Base-by-base conservation (phyloP, 2,329 filamentous ascomycete species). In the Lecanoromycetidae sp. region DNA sequence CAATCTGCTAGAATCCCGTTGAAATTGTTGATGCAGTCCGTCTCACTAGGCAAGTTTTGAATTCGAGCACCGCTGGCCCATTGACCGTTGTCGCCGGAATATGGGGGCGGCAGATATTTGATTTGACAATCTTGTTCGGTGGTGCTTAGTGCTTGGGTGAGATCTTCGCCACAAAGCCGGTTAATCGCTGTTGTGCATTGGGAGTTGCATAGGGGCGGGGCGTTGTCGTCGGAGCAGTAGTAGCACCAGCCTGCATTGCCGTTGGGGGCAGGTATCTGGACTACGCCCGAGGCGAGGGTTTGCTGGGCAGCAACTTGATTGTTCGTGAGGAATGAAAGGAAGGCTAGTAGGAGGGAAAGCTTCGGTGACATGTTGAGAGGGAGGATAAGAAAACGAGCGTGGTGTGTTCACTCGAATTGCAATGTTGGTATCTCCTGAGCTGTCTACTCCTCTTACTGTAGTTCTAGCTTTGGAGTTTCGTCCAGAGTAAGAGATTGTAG, bases 121-220 rank as follows among this genome's bases (percentile, higher is more conserved):
- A 49, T 7, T 36, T 44, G 20, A n/a, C 46, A 49, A 20, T 49
- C 41, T 23, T 41, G 29, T n/a, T 49, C 46, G 17, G 41, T 39
- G 23, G 23, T 27, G 23, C 20, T 20, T 29, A 20, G 41, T 4
- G 30, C 22, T 33, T 6, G 6, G 3, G 40, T 44, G 8, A 38
- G 20, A 22, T 49, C 40, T 25, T 39, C 32, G 5, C 2, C 17
- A n/a, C 46, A 49, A 13, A 49, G 20, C 5, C 23, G 17, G 8
- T 44, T 27, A 17, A 44, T 39, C 10, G 40, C 46, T 2, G 27
- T 27, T 15, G 29, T 22, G 26, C 46, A 49, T 44, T 38, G 40
- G 17, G 46, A 35, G 22, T 49, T 49, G 40, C 46, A 49, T 9
- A 49, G 34, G 4, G 30, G 7, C 5, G 46, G 46, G 12, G 46